A percentile compares a stretch with the other conserved stretches of the same genome.
Evolutionary conservation across 129 eudicot species (phyloP).

Genomic region (Glebionis coronaria): DNA sequence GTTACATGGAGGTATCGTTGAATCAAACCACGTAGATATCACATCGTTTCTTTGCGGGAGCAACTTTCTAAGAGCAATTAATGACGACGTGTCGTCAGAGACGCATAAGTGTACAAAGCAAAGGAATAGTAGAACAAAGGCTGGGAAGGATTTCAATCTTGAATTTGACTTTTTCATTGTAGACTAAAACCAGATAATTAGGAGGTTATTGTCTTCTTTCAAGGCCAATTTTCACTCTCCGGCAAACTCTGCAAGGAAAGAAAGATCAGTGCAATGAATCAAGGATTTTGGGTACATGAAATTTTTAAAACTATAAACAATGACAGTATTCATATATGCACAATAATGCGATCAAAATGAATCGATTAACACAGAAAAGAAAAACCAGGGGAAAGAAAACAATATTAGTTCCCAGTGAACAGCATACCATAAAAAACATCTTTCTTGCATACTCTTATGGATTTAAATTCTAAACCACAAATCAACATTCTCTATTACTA

Average conservation of each 20-base stretch:
- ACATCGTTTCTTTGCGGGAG: conserved; percentile 36
- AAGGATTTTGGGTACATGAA: neutral
- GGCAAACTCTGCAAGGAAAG: conserved; percentile 32
- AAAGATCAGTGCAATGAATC: neutral
- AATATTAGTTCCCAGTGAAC: too few relatives aligned
- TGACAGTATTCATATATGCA: neutral
- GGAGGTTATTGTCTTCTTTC: conserved; percentile 5
- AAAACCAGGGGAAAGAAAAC: too few relatives aligned
- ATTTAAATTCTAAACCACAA: too few relatives aligned
- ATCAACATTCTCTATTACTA: too few relatives aligned
- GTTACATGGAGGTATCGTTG: conserved; percentile 60
- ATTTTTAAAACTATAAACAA: neutral
- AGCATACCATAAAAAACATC: too few relatives aligned
- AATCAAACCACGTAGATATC: conserved; percentile 60
- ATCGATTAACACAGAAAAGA: too few relatives aligned
- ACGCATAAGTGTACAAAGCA: conserved; percentile 28
- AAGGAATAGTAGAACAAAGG: conserved; percentile 30
- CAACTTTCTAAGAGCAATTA: conserved; percentile 45
- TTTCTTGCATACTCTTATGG: too few relatives aligned
- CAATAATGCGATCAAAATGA: too few relatives aligned
- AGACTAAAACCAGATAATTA: conserved; percentile 12
- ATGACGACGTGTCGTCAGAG: conserved; percentile 35
- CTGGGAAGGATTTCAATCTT: conserved; percentile 22
- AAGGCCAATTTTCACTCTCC: neutral
- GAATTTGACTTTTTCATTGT: conserved; percentile 29